Base-by-base conservation (phyloP, 345 rosid species). In the Mangifera indica region DNA sequence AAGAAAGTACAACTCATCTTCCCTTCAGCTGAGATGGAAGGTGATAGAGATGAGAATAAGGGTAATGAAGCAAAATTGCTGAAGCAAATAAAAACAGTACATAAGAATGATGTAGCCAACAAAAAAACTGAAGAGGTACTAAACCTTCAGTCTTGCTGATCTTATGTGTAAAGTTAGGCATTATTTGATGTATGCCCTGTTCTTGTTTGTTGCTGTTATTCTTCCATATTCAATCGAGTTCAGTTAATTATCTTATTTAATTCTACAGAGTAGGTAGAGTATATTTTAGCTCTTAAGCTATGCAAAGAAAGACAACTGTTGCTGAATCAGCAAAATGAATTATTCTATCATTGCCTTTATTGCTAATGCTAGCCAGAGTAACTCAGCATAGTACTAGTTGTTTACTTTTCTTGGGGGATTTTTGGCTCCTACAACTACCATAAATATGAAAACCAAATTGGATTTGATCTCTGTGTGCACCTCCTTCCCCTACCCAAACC, bases 111-210 rank as follows among this genome's bases (percentile, higher is more conserved):
- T 37, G 20, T 15, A 34, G 62, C 34, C 52, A 40, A 14, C 52
- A 40, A 40, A 34, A 22, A 40, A 37, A 37, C 9, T 68, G 60
- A 68, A 68, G 52, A 21, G 62, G 72, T 68, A 55, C 20, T n/a
- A 14, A 46, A 13, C 10, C 37, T 8, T 45, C n/a, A 45, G 24
- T 46, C 14, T 3, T 13, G 32, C 54, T 64, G 7, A 64, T 7
- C 37, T 15, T 45, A 8, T 46, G 4, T 64, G 54, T 34, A 45
- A 22, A 22, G 52, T 24, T 21, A 22, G 37, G 54, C 21, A 13
- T 17, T 22, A 1, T 37, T 4, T 44, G 42, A 22, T 45, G n/a
- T n/a, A 24, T 21, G 5, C 11, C 26, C 32, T 22, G 20, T 53
- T 26, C 48, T 40, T 62, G 22, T 51, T 66, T 52, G 45, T 25